Evolutionary conservation across 2,329 filamentous ascomycete species (phyloP).

Genomic region (Alternaria gaisen): DNA sequence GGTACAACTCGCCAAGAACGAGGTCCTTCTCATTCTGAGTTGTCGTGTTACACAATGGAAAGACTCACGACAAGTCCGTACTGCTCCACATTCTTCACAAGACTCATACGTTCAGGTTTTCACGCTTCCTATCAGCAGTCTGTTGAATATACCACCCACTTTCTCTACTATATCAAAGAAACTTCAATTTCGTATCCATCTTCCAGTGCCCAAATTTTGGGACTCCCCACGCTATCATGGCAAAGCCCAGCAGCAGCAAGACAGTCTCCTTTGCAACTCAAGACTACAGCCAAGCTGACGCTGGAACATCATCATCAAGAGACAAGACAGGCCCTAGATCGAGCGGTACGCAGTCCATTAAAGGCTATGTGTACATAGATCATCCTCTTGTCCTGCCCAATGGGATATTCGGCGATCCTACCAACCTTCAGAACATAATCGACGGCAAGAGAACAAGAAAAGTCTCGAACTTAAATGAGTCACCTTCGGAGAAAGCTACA

Average conservation of each 20-base stretch:
- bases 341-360: not conserved
- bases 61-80: not conserved
- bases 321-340: not conserved
- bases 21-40: not conserved
- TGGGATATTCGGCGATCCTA: not conserved
- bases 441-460: not conserved
- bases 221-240: not conserved
- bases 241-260: constrained; percentile 2
- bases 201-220: not conserved
- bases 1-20: not conserved
- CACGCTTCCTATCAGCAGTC: not conserved
- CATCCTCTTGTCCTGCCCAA: not conserved
- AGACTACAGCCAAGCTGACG: not conserved
- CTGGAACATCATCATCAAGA: not conserved
- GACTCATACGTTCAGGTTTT: constrained; percentile 7
- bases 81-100: not conserved
- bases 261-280: not conserved
- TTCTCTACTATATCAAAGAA: not conserved
- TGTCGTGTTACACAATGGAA: not conserved
- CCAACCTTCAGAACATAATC: not conserved
- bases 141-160: not conserved
- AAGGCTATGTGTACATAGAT: not conserved
- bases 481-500: not conserved
- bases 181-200: not conserved
- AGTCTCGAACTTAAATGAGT: not conserved